Evolutionary conservation across 805 yeast genomes (phyloP).

Genomic region (Metschnikowia borealis): DNA sequence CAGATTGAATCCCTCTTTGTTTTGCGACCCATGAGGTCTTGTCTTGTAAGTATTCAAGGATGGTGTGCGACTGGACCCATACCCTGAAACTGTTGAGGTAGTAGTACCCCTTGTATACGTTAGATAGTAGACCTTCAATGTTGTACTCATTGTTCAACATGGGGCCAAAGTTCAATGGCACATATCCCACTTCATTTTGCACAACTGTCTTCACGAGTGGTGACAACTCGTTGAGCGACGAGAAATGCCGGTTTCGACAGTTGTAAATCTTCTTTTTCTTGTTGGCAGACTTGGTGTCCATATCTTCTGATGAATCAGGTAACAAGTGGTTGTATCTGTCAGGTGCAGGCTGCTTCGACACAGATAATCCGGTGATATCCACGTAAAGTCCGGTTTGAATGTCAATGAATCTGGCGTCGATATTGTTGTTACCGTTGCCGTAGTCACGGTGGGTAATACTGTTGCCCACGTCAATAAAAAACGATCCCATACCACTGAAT

Average conservation of each 20-base stretch:
- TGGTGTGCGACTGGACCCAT: constrained; percentile 16
- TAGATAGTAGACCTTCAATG: constrained; percentile 5
- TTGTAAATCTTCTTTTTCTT: constrained; percentile 30
- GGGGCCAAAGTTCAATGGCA: constrained; percentile 27
- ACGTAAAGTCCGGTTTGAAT: constrained; percentile 23
- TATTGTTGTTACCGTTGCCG: constrained; percentile 23
- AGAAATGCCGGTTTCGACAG: constrained; percentile 35
- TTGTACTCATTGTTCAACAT: constrained; percentile 29
- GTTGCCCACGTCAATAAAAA: constrained; percentile 14
- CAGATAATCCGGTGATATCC: constrained; percentile 18
- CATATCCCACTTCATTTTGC: constrained; percentile 24
- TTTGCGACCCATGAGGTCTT: constrained; percentile 23
- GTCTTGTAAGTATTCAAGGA: constrained; percentile 25
- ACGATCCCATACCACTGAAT: constrained; percentile 12
- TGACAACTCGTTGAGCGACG: constrained; percentile 19
- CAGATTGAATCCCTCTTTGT: constrained; percentile 1
- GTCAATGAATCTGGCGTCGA: constrained; percentile 37
- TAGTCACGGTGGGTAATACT: constrained; percentile 10
- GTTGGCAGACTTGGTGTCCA: constrained; percentile 10
- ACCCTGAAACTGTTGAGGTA: constrained; percentile 11
- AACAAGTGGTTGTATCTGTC: constrained; percentile 3
- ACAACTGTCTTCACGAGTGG: constrained; percentile 16
- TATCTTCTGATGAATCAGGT: background rate
- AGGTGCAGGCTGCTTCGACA: constrained; percentile 9
- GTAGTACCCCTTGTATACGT: constrained; percentile 2